Base-by-base conservation (phyloP, 2,329 filamentous ascomycete species). In the Aspergillus tamarii region DNA sequence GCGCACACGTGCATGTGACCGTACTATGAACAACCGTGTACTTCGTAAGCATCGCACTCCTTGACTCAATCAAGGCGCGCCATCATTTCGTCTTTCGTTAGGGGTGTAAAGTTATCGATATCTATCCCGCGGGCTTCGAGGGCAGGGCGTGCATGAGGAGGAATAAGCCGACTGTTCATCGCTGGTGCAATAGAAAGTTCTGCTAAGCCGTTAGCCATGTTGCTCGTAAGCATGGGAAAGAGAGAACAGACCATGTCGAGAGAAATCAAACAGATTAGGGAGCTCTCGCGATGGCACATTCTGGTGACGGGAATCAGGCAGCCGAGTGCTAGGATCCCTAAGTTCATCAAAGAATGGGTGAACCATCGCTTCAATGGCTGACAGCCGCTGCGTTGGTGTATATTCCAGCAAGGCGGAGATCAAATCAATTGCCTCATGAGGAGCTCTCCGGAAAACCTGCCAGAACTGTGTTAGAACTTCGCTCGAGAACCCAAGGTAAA, bases 271-370 rank as follows among this genome's bases (percentile, higher is more conserved):
- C 60, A 99, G 87, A 53, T 87, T 85, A 26, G 95, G 95, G 59
- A 99, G 82, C 65, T 97, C 94, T 76, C 91, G 91, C 57, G 91
- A 81, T 54, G 91, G 85, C 66, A 91, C 91, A 70, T 91, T 92
- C 66, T 92, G 88, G 81, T 97, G 93, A 77, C 95, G 91, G 28
- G 95, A 99, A 78, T 99, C 95, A 11, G 94, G 95, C 69, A 99
- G 85, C 78, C 91, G 92, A 64, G 94, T 98, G 77, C 80, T 89
- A n/a, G 93, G 92, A 74, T 97, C 93, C 74, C 95, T 88, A 67
- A 99, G 85, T 81, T 99, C 95, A 75, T 99, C 94, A 75, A 99
- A 99, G 87, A 98, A 99, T 43, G 95, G 93, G 74, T 99, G 95
- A 63, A 96, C 91, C 94, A 99, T 97, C 59, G 95, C 95, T 74